Percentiles rank a stretch among this genome's conserved stretches.
Evolutionary conservation across 2,329 filamentous ascomycete species (phyloP).

Genomic region (Epichloe coenophiala): DNA sequence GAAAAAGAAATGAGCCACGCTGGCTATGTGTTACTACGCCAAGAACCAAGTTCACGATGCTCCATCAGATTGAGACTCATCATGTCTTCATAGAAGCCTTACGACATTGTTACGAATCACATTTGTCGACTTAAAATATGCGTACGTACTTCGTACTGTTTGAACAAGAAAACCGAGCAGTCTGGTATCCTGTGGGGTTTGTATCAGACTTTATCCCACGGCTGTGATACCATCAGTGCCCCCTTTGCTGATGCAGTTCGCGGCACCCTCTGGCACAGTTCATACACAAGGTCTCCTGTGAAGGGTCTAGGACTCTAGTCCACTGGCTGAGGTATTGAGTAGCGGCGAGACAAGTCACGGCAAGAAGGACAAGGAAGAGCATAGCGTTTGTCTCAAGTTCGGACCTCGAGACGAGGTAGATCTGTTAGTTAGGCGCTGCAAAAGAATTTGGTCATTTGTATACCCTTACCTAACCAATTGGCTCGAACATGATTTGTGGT

Average conservation of each 20-base stretch:
- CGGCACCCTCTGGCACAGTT: neutral
- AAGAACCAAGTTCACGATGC: neutral
- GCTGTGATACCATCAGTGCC: neutral
- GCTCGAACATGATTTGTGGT: constrained; percentile 19
- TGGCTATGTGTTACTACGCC: neutral
- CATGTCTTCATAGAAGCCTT: neutral
- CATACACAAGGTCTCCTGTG: neutral
- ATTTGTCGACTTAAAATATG: neutral
- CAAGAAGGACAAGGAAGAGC: neutral
- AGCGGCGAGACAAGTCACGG: neutral
- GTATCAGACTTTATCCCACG: neutral
- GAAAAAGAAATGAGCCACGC: neutral
- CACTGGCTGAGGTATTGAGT: neutral
- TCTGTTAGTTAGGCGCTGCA: constrained; percentile 9
- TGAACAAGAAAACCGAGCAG: neutral
- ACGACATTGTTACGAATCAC: neutral
- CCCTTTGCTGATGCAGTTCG: neutral
- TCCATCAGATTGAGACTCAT: neutral
- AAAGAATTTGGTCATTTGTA: constrained; percentile 7
- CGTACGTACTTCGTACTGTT: neutral
- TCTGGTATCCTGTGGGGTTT: neutral
- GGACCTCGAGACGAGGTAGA: neutral
- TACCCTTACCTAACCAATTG: constrained; percentile 17
- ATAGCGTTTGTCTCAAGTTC: neutral
- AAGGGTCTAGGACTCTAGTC: neutral